Evolutionary conservation across 2,329 filamentous ascomycete genomes (phyloP).

Genomic region (Lomentospora prolificans): DNA sequence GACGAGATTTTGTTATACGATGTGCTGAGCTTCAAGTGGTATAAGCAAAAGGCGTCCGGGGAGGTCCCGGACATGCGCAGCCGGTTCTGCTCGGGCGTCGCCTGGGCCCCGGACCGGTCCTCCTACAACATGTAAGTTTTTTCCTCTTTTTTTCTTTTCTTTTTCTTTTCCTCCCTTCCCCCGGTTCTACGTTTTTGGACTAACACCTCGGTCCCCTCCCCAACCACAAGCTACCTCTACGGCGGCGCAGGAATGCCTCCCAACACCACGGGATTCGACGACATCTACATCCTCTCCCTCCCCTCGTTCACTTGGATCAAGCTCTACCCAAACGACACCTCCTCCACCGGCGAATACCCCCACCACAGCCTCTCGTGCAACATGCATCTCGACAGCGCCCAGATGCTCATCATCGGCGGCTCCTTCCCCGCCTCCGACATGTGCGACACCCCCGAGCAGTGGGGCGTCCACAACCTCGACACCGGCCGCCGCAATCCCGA

Average conservation of each 20-base stretch:
- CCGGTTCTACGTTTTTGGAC: neutral
- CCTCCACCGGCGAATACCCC: conserved; percentile 28
- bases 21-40: conserved; percentile 49
- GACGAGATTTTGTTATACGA: conserved; percentile 50
- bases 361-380: conserved; percentile 51
- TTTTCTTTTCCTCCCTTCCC: neutral
- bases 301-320: conserved; percentile 57
- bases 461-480: conserved; percentile 47
- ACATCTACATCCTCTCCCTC: conserved; percentile 52
- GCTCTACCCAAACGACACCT: conserved; percentile 32
- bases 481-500: conserved; percentile 38
- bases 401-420: conserved; percentile 56
- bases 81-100: conserved; percentile 51
- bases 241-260: conserved; percentile 43
- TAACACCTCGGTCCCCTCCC: neutral
- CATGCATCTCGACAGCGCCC: conserved; percentile 39
- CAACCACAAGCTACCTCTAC: conserved; percentile 48
- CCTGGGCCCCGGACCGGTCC: conserved; percentile 48
- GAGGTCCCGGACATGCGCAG: conserved; percentile 40
- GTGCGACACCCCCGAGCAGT: conserved; percentile 43
- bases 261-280: conserved; percentile 41
- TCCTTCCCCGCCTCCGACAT: conserved; percentile 36
- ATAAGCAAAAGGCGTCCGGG: conserved; percentile 46
- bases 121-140: conserved; percentile 52
- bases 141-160: neutral